Base-by-base conservation (phyloP, 805 yeast species). In the Tetrapisispora taiwanensis region DNA sequence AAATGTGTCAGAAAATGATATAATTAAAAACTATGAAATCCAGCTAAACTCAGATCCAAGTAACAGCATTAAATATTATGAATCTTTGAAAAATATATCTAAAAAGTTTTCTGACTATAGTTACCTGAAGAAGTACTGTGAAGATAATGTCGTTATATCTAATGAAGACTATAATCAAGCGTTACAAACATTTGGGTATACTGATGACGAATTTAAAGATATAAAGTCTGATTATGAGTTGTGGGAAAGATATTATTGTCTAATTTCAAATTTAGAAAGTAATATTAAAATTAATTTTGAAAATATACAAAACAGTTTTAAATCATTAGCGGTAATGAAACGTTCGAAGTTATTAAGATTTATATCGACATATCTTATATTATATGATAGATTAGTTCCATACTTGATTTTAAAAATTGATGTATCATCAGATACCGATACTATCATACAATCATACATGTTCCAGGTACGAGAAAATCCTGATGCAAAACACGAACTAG, bases 381-480 rank as follows among this genome's bases (percentile, higher is more conserved):
- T 53, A 42, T 44, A 43, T 14, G 46, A 41, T 4, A 53, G 72
- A 41, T 62, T 68, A n/a, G 71, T 72, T 37, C 83, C 87, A 0
- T 80, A 77, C 51, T 60, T 63, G 0, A 52, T 63, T 1, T 59
- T 83, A 30, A 81, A 73, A 6, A 68, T 76, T n/a, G 70, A 70
- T 42, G 67, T 70, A 1, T 60, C 68, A 0, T 75, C 78, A 8
- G 81, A 75, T 47, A 84, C 79, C 55, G 92, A 84, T 48, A 77
- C 83, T 36, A 74, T 86, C 2, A 70, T 78, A 22, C 81, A 92
- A 1, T 87, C 94, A 1, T 84, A 76, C 55, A 79, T 81, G 46
- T 68, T 81, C 36, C 77, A 78, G 46, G 55, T 71, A 1, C 74
- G 74, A 33, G 92, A 84, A 43, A 52, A 60, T 0, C 68, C 68